A percentile compares a stretch with the other conserved stretches of the same genome.
phyloP scores from a whole-genome alignment of 2,329 filamentous ascomycete genomes.

The Exophiala sp. region DNA sequence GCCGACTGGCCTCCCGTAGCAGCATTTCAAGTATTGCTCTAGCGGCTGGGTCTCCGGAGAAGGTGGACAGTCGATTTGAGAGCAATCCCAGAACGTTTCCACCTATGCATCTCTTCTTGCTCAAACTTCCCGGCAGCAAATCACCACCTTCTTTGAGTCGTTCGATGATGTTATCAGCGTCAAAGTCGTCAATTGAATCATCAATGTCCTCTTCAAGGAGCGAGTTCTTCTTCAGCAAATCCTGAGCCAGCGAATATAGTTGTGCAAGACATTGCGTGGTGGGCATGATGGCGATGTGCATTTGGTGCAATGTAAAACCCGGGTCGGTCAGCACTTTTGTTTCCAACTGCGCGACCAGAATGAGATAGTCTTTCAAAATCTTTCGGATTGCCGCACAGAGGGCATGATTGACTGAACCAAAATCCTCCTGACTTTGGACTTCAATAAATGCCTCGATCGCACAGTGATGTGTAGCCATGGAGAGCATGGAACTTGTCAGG shows the following conservation, averaged over 20 bases:
- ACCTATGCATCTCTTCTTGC: slow-evolving; percentile 95
- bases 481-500: slow-evolving; percentile 81
- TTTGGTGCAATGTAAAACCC: slow-evolving; percentile 84
- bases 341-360: slow-evolving; percentile 89
- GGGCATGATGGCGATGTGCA: slow-evolving; percentile 86
- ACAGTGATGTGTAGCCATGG: slow-evolving; percentile 89
- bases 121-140: slow-evolving; percentile 71
- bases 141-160: slow-evolving; percentile 83
- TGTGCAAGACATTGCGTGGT: slow-evolving; percentile 90
- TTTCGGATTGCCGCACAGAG: slow-evolving; percentile 92
- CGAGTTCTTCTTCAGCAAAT: slow-evolving; percentile 82
- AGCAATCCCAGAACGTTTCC: slow-evolving; percentile 87
- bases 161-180: slow-evolving; percentile 90
- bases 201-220: slow-evolving; percentile 76
- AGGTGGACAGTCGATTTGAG: slow-evolving; percentile 76
- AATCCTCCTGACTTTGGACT: slow-evolving; percentile 87
- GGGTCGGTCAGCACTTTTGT: slow-evolving; percentile 86
- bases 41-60: slow-evolving; percentile 91
- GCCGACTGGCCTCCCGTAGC: slow-evolving; percentile 80
- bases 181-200: slow-evolving; percentile 68
- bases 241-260: slow-evolving; percentile 80
- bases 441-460: slow-evolving; percentile 91
- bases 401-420: slow-evolving; percentile 91
- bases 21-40: slow-evolving; percentile 76
- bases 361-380: slow-evolving; percentile 86